Evolutionary conservation across 805 yeast genomes (phyloP).

Genomic region (Hanseniaspora meyeri): DNA sequence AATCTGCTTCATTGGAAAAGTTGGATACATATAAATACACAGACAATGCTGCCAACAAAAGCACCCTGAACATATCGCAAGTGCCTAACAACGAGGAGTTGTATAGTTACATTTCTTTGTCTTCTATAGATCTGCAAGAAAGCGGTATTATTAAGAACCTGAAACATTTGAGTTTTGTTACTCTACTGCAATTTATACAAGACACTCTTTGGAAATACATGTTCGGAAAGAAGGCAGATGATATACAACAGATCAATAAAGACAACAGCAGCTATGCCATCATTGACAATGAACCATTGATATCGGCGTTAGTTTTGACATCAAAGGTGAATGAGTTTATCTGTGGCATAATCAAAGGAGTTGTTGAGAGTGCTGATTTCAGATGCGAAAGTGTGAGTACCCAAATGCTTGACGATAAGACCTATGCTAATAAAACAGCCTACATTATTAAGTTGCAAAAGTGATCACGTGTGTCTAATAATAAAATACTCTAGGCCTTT

Average conservation of each 20-base stretch:
- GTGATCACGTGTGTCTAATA: not conserved
- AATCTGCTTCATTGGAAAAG: not conserved
- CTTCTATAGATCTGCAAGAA: slow-evolving; percentile 11
- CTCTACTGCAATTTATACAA: slow-evolving; percentile 55
- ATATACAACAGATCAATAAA: slow-evolving; percentile 60
- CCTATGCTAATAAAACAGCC: slow-evolving; percentile 52
- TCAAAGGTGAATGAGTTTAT: slow-evolving; percentile 71
- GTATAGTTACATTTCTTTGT: not conserved
- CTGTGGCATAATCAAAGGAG: slow-evolving; percentile 81
- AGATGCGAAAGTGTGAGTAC: slow-evolving; percentile 62
- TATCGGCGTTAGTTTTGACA: slow-evolving; percentile 55
- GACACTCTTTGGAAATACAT: slow-evolving; percentile 61
- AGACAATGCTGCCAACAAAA: not conserved
- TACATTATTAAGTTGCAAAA: slow-evolving; percentile 50
- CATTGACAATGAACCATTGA: slow-evolving; percentile 57
- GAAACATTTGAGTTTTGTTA: slow-evolving; percentile 28
- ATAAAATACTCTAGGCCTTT: not conserved
- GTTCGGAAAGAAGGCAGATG: slow-evolving; percentile 67
- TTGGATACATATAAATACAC: not conserved
- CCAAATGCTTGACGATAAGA: slow-evolving; percentile 48
- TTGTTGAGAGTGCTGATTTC: slow-evolving; percentile 57
- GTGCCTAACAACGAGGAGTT: slow-evolving; percentile 1
- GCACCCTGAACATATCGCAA: slow-evolving; percentile 2
- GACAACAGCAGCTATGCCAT: slow-evolving; percentile 65
- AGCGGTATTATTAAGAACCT: slow-evolving; percentile 51